Conservation (phyloP, 345 rosid genomes). For the Citropsis articulata region DNA sequence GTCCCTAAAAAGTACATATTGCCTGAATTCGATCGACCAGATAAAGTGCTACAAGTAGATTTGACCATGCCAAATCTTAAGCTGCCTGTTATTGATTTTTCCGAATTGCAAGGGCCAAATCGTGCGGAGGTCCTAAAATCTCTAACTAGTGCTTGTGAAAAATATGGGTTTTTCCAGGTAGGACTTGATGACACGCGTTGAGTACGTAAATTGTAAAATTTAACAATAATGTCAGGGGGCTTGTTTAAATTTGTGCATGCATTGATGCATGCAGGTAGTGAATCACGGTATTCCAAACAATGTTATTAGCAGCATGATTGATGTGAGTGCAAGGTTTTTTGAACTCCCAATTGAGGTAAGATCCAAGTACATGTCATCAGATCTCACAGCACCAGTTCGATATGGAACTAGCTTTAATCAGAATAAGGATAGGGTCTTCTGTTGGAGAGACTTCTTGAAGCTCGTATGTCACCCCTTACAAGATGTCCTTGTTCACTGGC, state of each 20-base stretch:
- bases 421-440: slow-evolving; percentile 71
- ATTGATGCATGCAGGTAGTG: slow-evolving; percentile 46
- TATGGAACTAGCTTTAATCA: slow-evolving; percentile 95
- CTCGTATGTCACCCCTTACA: slow-evolving; percentile 58
- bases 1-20: slow-evolving; percentile 66
- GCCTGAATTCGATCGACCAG: slow-evolving; percentile 56
- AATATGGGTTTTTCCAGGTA: slow-evolving; percentile 85
- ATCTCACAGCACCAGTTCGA: slow-evolving; percentile 66
- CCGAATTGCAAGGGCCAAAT: slow-evolving; percentile 56
- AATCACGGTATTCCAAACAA: slow-evolving; percentile 68
- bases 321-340: slow-evolving; percentile 64
- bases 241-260: not conserved
- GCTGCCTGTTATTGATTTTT: slow-evolving; percentile 73
- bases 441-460: slow-evolving; percentile 94
- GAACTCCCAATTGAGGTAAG: slow-evolving; percentile 71
- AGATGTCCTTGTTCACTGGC: slow-evolving; percentile 69
- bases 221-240: too few relatives aligned
- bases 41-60: not conserved
- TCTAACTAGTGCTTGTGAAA: slow-evolving; percentile 60
- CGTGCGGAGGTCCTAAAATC: slow-evolving; percentile 46
- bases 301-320: slow-evolving; percentile 53
- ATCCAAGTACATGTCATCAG: slow-evolving; percentile 72
- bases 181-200: not conserved
- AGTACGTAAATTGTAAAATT: not conserved
- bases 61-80: slow-evolving; percentile 33